These are phyloP conservation scores for Botrytis paeoniae DNA, from an alignment of 2,329 filamentous ascomycete genomes.

Conservation along the genomic window DNA sequence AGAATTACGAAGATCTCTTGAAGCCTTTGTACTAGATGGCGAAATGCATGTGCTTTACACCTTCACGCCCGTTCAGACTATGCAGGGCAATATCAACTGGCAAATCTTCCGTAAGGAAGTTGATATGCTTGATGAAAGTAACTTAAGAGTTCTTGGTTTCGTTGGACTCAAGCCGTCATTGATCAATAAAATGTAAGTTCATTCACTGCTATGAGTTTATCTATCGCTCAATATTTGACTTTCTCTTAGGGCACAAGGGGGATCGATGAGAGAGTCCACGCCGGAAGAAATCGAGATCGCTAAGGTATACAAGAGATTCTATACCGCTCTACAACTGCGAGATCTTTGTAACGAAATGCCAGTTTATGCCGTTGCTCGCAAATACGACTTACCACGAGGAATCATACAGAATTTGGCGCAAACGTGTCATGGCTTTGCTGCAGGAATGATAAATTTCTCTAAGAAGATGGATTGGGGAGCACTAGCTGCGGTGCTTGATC, in stretches of 20 bases:
- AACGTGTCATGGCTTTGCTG: constrained; percentile 74
- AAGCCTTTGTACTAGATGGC: constrained; percentile 75
- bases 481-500: constrained; percentile 68
- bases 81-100: constrained; percentile 62
- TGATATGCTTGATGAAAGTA: constrained; percentile 67
- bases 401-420: constrained; percentile 70
- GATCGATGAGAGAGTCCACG: constrained; percentile 60
- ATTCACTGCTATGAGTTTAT: neutral
- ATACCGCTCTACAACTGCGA: constrained; percentile 72
- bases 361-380: constrained; percentile 64
- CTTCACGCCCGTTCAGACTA: constrained; percentile 68
- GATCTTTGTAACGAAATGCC: constrained; percentile 76
- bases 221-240: neutral
- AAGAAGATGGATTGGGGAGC: constrained; percentile 73
- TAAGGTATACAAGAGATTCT: constrained; percentile 68
- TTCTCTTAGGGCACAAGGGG: constrained; percentile 59
- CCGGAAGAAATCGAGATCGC: constrained; percentile 57
- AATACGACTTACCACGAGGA: constrained; percentile 68
- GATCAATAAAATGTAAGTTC: constrained; percentile 62
- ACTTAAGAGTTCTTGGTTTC: constrained; percentile 63
- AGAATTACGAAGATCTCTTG: constrained; percentile 64
- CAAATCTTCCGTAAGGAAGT: constrained; percentile 68
- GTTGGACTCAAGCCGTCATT: constrained; percentile 66
- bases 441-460: constrained; percentile 77
- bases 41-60: constrained; percentile 78